These are phyloP conservation scores for Mortierella alpina DNA, from an alignment of 192 early-diverging fungal genomes.

Conservation along the genomic window DNA sequence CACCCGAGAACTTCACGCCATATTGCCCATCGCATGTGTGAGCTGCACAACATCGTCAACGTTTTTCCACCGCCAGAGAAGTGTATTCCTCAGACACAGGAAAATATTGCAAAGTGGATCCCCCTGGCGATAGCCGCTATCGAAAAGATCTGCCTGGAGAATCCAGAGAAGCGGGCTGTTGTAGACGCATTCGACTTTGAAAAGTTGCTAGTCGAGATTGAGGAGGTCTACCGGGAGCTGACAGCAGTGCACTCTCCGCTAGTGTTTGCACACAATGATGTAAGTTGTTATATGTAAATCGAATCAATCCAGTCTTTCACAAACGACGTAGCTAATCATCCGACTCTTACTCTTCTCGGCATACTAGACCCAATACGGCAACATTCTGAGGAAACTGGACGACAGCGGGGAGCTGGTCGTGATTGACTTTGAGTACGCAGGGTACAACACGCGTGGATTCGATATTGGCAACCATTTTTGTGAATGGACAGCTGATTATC, in stretches of 20 bases:
- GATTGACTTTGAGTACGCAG: constrained; percentile 87
- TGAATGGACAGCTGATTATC: constrained; percentile 89
- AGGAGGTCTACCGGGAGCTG: constrained; percentile 54
- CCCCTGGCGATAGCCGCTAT: constrained; percentile 51
- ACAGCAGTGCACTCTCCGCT: constrained; percentile 64
- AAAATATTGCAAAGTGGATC: constrained; percentile 75
- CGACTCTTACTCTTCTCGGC: too few species aligned
- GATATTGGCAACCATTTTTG: constrained; percentile 90
- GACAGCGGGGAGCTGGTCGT: constrained; percentile 71
- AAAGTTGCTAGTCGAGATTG: constrained; percentile 62
- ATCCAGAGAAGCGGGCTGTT: constrained; percentile 23
- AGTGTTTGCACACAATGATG: constrained; percentile 93
- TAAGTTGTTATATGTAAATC: constrained; percentile 39
- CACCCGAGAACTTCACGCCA: constrained; percentile 69
- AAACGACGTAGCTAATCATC: too few species aligned
- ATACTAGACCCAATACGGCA: constrained; percentile 83
- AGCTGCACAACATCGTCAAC: constrained; percentile 75
- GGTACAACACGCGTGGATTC: constrained; percentile 81
- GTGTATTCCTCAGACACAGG: constrained; percentile 71
- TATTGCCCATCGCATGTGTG: constrained; percentile 78
- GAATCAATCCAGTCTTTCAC: too few species aligned
- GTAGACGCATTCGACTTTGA: constrained; percentile 59
- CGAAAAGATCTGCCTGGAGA: constrained; percentile 33
- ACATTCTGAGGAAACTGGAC: constrained; percentile 74
- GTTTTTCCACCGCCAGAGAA: constrained; percentile 67